These are phyloP conservation scores for Tetrahymena thermophila DNA, from an alignment of 73 alveolate species.

Conservation along the genomic window DNA sequence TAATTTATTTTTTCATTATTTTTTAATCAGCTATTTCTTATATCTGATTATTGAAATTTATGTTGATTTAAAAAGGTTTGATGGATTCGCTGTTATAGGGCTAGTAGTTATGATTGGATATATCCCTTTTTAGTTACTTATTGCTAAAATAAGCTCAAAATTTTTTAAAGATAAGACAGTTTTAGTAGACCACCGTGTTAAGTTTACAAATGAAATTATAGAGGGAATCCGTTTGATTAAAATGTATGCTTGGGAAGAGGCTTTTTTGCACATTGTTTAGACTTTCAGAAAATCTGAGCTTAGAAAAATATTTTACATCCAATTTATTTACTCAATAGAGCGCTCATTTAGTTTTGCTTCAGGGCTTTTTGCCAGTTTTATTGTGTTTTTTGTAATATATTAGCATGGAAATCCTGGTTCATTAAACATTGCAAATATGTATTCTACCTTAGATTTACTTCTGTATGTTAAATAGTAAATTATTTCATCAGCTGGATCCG, in stretches of 20 bases:
- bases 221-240: constrained; percentile 26
- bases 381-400: background rate
- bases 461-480: background rate
- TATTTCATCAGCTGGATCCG: constrained; percentile 2
- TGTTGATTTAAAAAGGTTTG: background rate
- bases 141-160: background rate
- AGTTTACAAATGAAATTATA: constrained; percentile 4
- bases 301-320: background rate
- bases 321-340: background rate
- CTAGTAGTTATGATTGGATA: background rate
- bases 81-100: background rate
- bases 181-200: background rate
- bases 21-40: no score
- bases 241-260: constrained; percentile 27
- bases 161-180: background rate
- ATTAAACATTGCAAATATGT: constrained; percentile 3
- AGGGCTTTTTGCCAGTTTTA: background rate
- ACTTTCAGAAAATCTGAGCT: background rate
- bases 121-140: background rate
- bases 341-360: background rate
- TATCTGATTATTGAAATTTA: no score
- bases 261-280: background rate
- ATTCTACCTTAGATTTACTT: background rate
- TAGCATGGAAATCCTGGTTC: background rate
- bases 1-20: no score